Evolutionary conservation across 2,329 filamentous ascomycete species (phyloP).

Genomic region (Apiospora arundinis): DNA sequence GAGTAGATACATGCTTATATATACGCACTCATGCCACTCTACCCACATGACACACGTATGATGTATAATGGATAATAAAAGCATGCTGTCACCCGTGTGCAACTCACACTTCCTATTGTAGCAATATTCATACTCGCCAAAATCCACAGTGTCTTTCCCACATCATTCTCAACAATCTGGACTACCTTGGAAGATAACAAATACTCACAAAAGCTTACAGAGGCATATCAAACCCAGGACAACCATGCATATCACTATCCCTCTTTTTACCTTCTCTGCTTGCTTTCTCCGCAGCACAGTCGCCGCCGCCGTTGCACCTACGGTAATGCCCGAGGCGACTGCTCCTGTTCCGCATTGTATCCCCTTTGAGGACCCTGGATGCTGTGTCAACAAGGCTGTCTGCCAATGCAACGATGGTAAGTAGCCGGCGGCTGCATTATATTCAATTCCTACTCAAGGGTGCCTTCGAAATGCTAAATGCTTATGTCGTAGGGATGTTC

Average conservation of each 20-base stretch:
- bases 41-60: neutral
- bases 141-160: too few relatives aligned
- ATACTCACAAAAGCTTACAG: too few relatives aligned
- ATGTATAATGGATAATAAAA: neutral
- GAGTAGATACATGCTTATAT: too few relatives aligned
- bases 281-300: neutral
- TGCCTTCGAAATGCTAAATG: neutral
- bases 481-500: neutral
- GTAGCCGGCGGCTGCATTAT: constrained; percentile 23
- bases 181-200: too few relatives aligned
- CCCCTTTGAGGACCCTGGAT: constrained; percentile 4
- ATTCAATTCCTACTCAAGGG: neutral
- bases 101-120: neutral
- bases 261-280: neutral
- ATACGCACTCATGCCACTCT: neutral
- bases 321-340: neutral
- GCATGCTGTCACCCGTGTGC: neutral
- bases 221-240: too few relatives aligned
- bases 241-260: neutral
- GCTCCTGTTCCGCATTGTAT: neutral
- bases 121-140: neutral
- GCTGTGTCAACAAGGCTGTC: neutral
- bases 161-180: too few relatives aligned
- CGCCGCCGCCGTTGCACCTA: neutral
- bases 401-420: constrained; percentile 13